These are phyloP conservation scores for Calonectria naviculata DNA, from an alignment of 2,329 filamentous ascomycete genomes.

Conservation along the genomic window DNA sequence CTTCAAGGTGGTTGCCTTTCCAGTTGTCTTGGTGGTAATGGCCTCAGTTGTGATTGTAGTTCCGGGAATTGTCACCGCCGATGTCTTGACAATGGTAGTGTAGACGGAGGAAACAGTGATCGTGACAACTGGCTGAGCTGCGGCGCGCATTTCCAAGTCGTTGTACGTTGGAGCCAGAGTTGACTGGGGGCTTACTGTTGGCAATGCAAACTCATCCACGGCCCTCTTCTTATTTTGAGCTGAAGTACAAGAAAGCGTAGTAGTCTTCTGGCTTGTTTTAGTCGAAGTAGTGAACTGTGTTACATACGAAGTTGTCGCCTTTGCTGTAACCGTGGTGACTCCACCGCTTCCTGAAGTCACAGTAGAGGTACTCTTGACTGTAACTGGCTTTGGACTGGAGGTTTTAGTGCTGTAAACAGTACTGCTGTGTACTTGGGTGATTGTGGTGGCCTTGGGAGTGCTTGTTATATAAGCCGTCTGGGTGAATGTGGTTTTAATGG, in stretches of 20 bases:
- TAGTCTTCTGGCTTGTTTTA: constrained; percentile 31
- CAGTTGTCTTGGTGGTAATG: constrained; percentile 28
- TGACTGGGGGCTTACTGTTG: background rate
- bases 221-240: constrained; percentile 25
- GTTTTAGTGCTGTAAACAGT: constrained; percentile 30
- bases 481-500: constrained; percentile 22
- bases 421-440: constrained; percentile 19
- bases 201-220: background rate
- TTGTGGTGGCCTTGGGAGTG: constrained; percentile 38
- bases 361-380: constrained; percentile 33
- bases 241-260: constrained; percentile 34
- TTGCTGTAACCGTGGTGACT: constrained; percentile 32
- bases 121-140: background rate
- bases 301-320: constrained; percentile 34
- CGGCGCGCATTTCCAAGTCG: constrained; percentile 6
- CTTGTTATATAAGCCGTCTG: constrained; percentile 30
- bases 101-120: constrained; percentile 1
- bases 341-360: constrained; percentile 31
- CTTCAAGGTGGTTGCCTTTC: constrained; percentile 37
- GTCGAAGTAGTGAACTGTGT: constrained; percentile 35
- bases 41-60: constrained; percentile 27
- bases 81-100: constrained; percentile 12
- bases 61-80: constrained; percentile 23
- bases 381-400: constrained; percentile 29
- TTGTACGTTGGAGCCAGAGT: background rate